phyloP scores from a whole-genome alignment of 257 asterid genomes.

The Dorcoceras hygrometricum region DNA sequence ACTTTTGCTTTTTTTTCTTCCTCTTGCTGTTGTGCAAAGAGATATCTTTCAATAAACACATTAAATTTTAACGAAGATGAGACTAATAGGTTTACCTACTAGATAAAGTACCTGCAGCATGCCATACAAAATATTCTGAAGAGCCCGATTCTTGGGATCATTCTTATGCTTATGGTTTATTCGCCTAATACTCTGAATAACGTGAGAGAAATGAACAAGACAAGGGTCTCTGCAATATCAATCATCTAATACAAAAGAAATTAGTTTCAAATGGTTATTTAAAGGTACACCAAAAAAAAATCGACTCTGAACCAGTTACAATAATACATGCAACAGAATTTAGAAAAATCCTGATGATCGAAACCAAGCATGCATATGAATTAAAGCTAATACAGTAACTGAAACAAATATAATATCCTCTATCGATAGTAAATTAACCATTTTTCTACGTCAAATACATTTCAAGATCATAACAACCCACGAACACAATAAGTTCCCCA shows the following conservation, averaged over 20 bases:
- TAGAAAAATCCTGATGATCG: too few species aligned
- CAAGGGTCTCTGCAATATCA: constrained; percentile 62
- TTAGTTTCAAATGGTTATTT: constrained; percentile 12
- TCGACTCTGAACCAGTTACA: neutral
- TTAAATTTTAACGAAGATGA: neutral
- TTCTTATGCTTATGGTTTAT: constrained; percentile 94
- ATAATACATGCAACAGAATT: too few species aligned
- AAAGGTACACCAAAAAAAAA: neutral
- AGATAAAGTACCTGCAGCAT: constrained; percentile 71
- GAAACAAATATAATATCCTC: neutral
- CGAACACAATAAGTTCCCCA: neutral
- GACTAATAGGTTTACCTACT: constrained; percentile 16
- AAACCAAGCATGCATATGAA: too few species aligned
- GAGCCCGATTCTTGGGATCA: constrained; percentile 69
- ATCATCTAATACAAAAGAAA: constrained; percentile 44
- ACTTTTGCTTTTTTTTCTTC: constrained; percentile 82
- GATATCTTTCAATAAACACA: constrained; percentile 22
- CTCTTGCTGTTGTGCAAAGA: constrained; percentile 60
- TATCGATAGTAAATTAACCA: neutral
- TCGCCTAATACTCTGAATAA: constrained; percentile 58
- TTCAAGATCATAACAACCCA: too few species aligned
- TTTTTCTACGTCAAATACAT: neutral
- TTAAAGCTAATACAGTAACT: neutral
- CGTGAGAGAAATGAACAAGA: constrained; percentile 73
- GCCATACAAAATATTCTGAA: constrained; percentile 67